Evolutionary conservation across 108 stramenopile genomes (phyloP), one percentile per base, ranked within the genome.

Genomic region (Cyclotella baltica): DNA sequence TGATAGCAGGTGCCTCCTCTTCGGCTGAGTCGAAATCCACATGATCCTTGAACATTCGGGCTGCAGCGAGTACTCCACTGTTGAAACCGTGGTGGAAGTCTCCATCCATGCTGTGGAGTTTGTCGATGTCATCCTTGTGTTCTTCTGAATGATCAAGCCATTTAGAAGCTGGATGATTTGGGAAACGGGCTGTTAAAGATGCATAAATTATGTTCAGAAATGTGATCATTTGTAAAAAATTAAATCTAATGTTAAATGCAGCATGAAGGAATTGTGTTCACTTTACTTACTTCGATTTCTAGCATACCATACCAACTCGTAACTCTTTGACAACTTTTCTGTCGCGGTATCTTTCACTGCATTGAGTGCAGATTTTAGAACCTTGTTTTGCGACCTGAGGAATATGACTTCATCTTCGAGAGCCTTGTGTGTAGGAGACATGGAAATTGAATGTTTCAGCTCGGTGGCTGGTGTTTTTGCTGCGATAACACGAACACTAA

Each of bases 51-150:
- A 85, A 85, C 80, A 85, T 77, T 25, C 85, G 76, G 27, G 80
- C 43, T 36, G 85, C 85, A 28, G 85, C 85, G 52, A 85, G 81
- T 11, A 85, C 66, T 30, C 85, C 85, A 65, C 79, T 67, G 48
- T 85, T 75, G 43, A 85, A 74, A 27, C 85, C 85, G 70, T 85
- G 85, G 34, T 85, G 76, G 50, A 68, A 85, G 67, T 81, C 80
- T 55, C 76, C 80, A 43, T 85, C 80, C 30, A 56, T 75, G 27
- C 78, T 70, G 25, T 62, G 38, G 22, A 85, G 72, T 31, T 78
- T 77, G 27, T 77, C 67, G 38, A 85, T 75, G 20, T 85, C 85
- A 4, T 78, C 67, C 15, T 50, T 67, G 57, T 85, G 76, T 20
- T 85, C 77, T 40, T 82, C 36, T 30, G 83, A 77, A 25, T 61